Evolutionary conservation across 208 protist genomes (phyloP).

Genomic region (Naegleria gruberi): DNA sequence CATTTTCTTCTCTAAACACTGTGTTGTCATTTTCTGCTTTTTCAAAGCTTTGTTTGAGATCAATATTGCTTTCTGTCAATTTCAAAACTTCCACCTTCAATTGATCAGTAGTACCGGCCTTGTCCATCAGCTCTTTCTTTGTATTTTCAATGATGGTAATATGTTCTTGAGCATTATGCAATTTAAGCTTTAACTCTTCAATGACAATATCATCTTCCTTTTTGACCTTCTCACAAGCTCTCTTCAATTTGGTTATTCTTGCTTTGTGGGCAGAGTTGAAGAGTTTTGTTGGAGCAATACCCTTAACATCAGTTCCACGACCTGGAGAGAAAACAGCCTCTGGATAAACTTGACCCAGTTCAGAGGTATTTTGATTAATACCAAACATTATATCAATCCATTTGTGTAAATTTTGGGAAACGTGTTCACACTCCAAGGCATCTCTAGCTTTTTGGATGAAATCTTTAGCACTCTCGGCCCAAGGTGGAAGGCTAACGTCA

Average conservation of each 20-base stretch:
- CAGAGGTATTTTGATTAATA: background rate
- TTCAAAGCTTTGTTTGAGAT: background rate
- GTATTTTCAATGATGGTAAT: background rate
- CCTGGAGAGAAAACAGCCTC: background rate
- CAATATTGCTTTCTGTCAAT: background rate
- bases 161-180: background rate
- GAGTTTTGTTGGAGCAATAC: background rate
- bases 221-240: background rate
- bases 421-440: slow-evolving; percentile 82
- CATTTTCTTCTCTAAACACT: too few relatives aligned
- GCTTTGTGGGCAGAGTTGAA: background rate
- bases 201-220: background rate
- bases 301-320: background rate
- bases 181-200: background rate
- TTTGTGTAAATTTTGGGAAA: slow-evolving; percentile 75
- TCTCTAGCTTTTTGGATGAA: slow-evolving; percentile 78
- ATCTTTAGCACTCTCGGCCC: slow-evolving; percentile 70
- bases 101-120: background rate
- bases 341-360: background rate
- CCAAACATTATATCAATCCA: slow-evolving; percentile 99
- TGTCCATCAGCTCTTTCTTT: background rate
- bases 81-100: background rate
- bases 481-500: slow-evolving; percentile 83
- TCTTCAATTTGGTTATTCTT: background rate
- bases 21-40: too few relatives aligned